phyloP scores from a whole-genome alignment of 345 rosid species.

The thale cress (Arabidopsis thaliana) region DNA sequence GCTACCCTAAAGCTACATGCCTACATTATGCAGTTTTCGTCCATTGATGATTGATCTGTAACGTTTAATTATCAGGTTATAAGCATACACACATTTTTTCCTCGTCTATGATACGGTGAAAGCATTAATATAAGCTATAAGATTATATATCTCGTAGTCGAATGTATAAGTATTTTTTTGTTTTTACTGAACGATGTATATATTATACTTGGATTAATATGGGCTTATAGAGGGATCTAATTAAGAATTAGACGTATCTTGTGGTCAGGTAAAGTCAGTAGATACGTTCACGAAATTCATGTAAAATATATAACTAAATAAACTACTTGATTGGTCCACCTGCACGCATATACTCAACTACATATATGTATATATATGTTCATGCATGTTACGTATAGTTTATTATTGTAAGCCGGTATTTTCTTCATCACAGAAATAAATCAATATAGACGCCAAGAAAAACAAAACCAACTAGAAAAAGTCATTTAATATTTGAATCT shows the following conservation, averaged over 20 bases:
- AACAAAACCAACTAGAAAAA: not conserved
- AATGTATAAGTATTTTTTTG: not conserved
- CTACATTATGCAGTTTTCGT: not conserved
- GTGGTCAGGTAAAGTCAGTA: constrained; percentile 27
- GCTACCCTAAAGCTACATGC: too few relatives aligned
- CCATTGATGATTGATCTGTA: not conserved
- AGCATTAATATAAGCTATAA: not conserved
- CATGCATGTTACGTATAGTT: constrained; percentile 10
- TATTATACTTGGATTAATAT: not conserved
- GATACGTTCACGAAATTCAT: constrained; percentile 42
- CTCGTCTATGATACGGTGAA: not conserved
- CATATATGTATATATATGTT: not conserved
- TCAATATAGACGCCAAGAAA: not conserved
- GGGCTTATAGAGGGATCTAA: not conserved
- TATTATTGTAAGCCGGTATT: constrained; percentile 8
- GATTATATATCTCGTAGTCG: too few relatives aligned
- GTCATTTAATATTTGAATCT: constrained; percentile 23
- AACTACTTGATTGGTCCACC: constrained; percentile 32
- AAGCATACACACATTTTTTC: not conserved
- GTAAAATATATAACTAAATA: constrained; percentile 14
- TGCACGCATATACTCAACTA: not conserved
- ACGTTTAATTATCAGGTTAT: not conserved
- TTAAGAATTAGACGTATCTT: constrained; percentile 17
- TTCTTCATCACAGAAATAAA: constrained; percentile 8
- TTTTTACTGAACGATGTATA: not conserved